Base-by-base conservation (phyloP, 768 basidiomycete genomes). In the Cystobasidium ongulense region DNA sequence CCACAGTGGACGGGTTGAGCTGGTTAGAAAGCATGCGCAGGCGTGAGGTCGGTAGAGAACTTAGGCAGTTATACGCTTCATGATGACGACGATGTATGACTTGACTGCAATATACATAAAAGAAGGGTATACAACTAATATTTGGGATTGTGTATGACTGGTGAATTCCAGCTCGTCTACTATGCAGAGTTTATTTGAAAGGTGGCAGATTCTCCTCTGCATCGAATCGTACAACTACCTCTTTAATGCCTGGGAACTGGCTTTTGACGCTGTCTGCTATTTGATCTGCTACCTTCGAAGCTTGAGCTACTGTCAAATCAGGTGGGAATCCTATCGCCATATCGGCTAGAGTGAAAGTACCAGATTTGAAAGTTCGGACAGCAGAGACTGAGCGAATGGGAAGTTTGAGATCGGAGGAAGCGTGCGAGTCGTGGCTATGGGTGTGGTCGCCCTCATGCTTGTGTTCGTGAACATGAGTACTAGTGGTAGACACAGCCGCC, bases 321-420 rank as follows among this genome's bases (percentile, higher is more conserved):
- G 65, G 52, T 33, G 68, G 68, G 53, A 71, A 71, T 53, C 68
- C 85, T 35, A 88, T 90, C 3, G 85, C 86, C 63, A 97, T 83
- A 81, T 97, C 91, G 7, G 97, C 88, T 70, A 87, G 88, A 74
- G 94, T 86, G 74, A 89, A 81, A 10, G 92, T 91, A 35, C 92
- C 90, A 11, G 89, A 86, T 36, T 89, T 87, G 77, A 88, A 87
- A 46, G 90, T 89, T 46, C 89, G 87, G 72, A 93, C 78, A 72
- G 86, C 57, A 1, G 72, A 74, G 73, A 78, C 72, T 0, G 74
- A 66, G 50, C 77, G 64, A 66, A 78, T 78, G 1, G 78, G 78
- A 31, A 74, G 73, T 38, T 39, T 63, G n/a, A 15, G 53, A 17
- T 52, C 43, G 35, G 68, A 23, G 81, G 68, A 80, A 82, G 31